These are phyloP conservation scores for Pseudocercospora cruenta DNA, from an alignment of 2,329 filamentous ascomycete species.

Conservation along the genomic window DNA sequence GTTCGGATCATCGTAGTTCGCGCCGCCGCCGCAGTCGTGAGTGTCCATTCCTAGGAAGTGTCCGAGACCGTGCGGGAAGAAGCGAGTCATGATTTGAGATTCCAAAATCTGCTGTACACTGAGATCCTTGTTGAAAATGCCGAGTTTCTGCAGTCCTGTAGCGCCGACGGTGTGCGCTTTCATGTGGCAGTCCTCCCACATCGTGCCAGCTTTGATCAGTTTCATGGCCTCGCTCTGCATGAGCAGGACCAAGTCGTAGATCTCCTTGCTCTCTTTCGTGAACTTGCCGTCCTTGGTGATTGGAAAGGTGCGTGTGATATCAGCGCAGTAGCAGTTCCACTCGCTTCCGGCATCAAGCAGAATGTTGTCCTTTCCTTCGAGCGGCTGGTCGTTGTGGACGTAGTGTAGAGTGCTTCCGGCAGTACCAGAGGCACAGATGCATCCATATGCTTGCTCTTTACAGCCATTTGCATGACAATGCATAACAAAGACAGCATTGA, in stretches of 20 bases:
- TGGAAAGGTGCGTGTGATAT: slow-evolving; percentile 85
- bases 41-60: slow-evolving; percentile 59
- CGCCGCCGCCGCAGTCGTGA: slow-evolving; percentile 54
- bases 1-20: slow-evolving; percentile 68
- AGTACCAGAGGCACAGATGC: slow-evolving; percentile 79
- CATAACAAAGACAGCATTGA: slow-evolving; percentile 79
- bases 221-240: slow-evolving; percentile 84
- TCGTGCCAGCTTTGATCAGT: slow-evolving; percentile 71
- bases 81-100: slow-evolving; percentile 51
- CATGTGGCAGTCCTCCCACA: slow-evolving; percentile 81
- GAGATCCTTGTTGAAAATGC: slow-evolving; percentile 60
- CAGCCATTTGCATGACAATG: slow-evolving; percentile 74
- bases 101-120: slow-evolving; percentile 49
- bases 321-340: slow-evolving; percentile 55
- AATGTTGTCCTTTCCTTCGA: slow-evolving; percentile 74
- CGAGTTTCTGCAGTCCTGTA: slow-evolving; percentile 73
- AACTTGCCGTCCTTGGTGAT: slow-evolving; percentile 66
- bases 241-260: slow-evolving; percentile 67
- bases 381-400: slow-evolving; percentile 72
- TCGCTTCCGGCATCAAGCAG: slow-evolving; percentile 79
- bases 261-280: slow-evolving; percentile 66
- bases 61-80: slow-evolving; percentile 56
- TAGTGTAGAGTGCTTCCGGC: slow-evolving; percentile 89
- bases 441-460: slow-evolving; percentile 82
- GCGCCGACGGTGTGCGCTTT: slow-evolving; percentile 82